These are phyloP conservation scores for Dimocarpus longan DNA, from an alignment of 345 rosid genomes.

Conservation along the genomic window DNA sequence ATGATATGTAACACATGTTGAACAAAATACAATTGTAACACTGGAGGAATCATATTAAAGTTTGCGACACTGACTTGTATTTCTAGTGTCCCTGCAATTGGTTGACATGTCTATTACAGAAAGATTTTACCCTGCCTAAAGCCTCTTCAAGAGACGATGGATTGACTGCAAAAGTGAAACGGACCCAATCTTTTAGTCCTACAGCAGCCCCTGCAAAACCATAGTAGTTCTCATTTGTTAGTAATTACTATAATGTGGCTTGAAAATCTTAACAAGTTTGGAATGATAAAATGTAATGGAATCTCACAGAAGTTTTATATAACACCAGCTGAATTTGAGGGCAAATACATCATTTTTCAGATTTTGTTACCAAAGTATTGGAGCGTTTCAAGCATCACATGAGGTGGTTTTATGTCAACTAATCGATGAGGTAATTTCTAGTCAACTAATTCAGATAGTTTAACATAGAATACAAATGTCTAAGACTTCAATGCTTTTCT, in stretches of 20 bases:
- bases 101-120: conserved; percentile 67
- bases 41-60: neutral
- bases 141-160: conserved; percentile 70
- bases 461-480: neutral
- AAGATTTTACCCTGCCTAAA: conserved; percentile 61
- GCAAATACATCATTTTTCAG: neutral
- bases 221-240: neutral
- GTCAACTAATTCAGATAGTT: neutral
- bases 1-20: neutral
- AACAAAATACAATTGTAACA: neutral
- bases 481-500: neutral
- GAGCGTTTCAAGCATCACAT: neutral
- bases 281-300: neutral
- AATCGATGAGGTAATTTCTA: neutral
- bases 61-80: neutral
- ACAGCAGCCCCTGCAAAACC: conserved; percentile 72
- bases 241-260: neutral
- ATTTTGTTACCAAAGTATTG: neutral
- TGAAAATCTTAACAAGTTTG: neutral
- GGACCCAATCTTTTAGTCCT: conserved; percentile 79
- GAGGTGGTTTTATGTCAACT: neutral
- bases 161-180: conserved; percentile 84
- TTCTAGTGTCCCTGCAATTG: conserved; percentile 16
- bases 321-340: neutral
- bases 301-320: neutral